Conservation (phyloP, 2,329 filamentous ascomycete species). For the Xenosphaeropsis pyriputrescens region DNA sequence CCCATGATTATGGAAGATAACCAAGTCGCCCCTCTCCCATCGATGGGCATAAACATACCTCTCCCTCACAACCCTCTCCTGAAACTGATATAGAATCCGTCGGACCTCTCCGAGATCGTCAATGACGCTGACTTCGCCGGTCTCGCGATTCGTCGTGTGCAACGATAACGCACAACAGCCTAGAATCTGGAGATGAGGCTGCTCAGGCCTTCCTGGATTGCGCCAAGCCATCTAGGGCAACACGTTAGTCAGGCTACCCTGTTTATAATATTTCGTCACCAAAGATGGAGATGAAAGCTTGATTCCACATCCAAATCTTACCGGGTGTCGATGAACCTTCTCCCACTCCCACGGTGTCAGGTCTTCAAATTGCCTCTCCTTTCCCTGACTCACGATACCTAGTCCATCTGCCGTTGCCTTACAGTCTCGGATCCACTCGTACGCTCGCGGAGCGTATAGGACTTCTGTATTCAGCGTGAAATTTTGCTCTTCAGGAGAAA, state of each 20-base stretch:
- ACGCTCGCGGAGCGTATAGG: slow-evolving; percentile 14
- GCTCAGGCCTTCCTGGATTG: slow-evolving; percentile 3
- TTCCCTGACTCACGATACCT: slow-evolving; percentile 9
- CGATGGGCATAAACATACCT: slow-evolving; percentile 18
- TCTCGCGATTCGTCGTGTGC: slow-evolving; percentile 8
- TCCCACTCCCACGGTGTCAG: slow-evolving; percentile 9
- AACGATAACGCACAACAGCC: slow-evolving; percentile 12
- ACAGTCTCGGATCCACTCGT: slow-evolving; percentile 16
- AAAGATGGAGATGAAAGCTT: no score
- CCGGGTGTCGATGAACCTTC: slow-evolving; percentile 11
- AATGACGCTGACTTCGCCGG: slow-evolving; percentile 6
- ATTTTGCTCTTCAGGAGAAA: slow-evolving; percentile 12
- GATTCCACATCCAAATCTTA: no score
- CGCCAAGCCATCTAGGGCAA: slow-evolving; percentile 7
- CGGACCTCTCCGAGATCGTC: slow-evolving; percentile 10
- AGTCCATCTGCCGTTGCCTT: slow-evolving; percentile 16
- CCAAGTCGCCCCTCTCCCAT: slow-evolving; percentile 16
- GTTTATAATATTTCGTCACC: no score
- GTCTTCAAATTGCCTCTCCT: slow-evolving; percentile 6
- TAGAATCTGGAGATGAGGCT: slow-evolving; percentile 13
- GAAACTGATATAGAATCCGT: slow-evolving; percentile 13
- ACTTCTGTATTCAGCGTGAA: slow-evolving; percentile 16
- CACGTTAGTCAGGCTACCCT: no score
- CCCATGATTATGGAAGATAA: slow-evolving; percentile 19
- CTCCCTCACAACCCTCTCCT: slow-evolving; percentile 12